These are phyloP conservation scores for Brassica cretica DNA, from an alignment of 345 rosid species.

Conservation along the genomic window DNA sequence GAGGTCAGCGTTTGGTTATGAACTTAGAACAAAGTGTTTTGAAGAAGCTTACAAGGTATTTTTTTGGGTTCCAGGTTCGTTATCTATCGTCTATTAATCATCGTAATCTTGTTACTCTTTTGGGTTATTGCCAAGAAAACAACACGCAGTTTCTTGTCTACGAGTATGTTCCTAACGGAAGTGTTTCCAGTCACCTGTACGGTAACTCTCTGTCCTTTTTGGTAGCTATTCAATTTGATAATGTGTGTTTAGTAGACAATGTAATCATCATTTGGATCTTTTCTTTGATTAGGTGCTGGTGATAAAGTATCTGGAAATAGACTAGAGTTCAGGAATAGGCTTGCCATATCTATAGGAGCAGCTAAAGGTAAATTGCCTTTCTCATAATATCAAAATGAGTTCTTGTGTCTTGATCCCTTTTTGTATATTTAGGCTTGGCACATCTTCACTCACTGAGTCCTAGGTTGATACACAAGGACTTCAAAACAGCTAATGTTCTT, in stretches of 20 bases:
- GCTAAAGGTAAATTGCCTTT: constrained; percentile 95
- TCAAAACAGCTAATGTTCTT: constrained; percentile 89
- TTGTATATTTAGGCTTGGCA: constrained; percentile 66
- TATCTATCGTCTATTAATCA: constrained; percentile 85
- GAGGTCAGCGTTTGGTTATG: constrained; percentile 53
- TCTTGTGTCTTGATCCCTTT: neutral
- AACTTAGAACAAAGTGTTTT: constrained; percentile 6
- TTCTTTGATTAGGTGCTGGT: constrained; percentile 46
- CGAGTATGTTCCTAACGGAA: constrained; percentile 91
- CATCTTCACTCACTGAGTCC: constrained; percentile 88
- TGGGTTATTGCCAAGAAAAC: constrained; percentile 91
- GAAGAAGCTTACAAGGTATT: neutral
- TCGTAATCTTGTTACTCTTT: constrained; percentile 76
- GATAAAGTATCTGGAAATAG: constrained; percentile 67
- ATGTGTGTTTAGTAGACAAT: constrained; percentile 1
- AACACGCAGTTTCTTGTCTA: constrained; percentile 75
- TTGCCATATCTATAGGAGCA: constrained; percentile 84
- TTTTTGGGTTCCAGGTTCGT: constrained; percentile 52
- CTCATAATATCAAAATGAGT: neutral
- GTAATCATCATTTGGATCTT: constrained; percentile 1
- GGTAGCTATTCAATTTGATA: constrained; percentile 2
- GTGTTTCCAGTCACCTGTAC: constrained; percentile 93
- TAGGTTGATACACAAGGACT: constrained; percentile 80
- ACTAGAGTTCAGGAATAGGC: constrained; percentile 94
- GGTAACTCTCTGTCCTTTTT: constrained; percentile 76